These are phyloP conservation scores for Beauveria medogensis DNA, from an alignment of 2,329 filamentous ascomycete species.

Conservation along the genomic window DNA sequence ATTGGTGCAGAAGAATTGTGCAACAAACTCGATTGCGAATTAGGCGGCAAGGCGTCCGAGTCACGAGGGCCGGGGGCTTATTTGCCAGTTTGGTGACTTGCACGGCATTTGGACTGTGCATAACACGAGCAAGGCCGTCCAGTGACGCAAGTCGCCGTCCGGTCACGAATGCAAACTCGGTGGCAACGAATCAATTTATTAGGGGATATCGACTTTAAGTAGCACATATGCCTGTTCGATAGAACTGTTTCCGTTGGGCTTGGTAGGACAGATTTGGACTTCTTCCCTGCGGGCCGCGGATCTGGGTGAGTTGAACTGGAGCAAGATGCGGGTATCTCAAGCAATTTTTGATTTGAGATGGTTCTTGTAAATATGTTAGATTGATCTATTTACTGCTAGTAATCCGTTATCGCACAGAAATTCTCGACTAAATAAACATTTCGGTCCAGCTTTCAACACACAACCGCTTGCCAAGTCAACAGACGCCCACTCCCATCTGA, in stretches of 20 bases:
- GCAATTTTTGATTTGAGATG: too few relatives aligned
- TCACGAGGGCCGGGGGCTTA: background rate
- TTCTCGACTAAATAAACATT: too few relatives aligned
- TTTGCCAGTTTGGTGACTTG: background rate
- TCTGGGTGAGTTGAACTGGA: too few relatives aligned
- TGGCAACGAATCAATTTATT: background rate
- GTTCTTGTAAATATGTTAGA: too few relatives aligned
- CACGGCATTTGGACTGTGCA: background rate
- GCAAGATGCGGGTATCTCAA: too few relatives aligned
- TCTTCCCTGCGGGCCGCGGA: background rate
- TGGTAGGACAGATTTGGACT: background rate
- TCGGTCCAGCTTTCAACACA: background rate
- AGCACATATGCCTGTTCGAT: background rate
- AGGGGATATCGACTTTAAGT: fast-evolving
- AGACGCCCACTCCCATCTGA: background rate
- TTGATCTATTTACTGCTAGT: too few relatives aligned
- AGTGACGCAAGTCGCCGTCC: background rate
- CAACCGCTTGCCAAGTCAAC: too few relatives aligned
- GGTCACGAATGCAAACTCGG: background rate
- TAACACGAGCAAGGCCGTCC: background rate
- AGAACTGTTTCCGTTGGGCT: background rate
- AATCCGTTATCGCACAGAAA: too few relatives aligned
- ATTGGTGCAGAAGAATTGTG: background rate
- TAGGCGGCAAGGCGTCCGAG: background rate
- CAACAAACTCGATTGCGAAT: background rate